phyloP scores from a whole-genome alignment of 2,329 filamentous ascomycete species.

The Tetracladium maxilliforme region DNA sequence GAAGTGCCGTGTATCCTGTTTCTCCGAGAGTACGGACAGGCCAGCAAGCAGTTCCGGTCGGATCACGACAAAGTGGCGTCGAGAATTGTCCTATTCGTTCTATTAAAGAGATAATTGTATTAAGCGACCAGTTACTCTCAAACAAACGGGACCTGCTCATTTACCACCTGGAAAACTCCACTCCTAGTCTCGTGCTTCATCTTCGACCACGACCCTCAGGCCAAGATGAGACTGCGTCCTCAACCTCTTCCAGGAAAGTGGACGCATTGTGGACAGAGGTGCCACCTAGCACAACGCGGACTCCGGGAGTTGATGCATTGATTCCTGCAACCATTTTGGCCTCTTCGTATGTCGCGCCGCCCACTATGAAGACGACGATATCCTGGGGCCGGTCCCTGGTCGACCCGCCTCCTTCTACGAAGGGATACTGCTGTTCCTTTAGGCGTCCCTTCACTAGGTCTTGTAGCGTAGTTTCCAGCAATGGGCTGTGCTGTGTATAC shows the following conservation, averaged over 20 bases:
- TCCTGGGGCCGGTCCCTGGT: constrained; percentile 95
- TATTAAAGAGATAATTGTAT: too few relatives aligned
- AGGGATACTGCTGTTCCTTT: constrained; percentile 79
- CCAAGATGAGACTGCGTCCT: constrained; percentile 78
- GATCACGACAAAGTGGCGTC: too few relatives aligned
- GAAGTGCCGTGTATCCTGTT: too few relatives aligned
- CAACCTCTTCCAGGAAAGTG: constrained; percentile 81
- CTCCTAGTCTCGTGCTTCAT: constrained; percentile 40
- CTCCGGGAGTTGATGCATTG: constrained; percentile 78
- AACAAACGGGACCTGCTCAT: constrained; percentile 1
- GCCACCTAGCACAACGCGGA: constrained; percentile 79
- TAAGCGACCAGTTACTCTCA: too few relatives aligned
- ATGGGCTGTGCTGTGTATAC: constrained; percentile 91
- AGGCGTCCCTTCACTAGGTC: constrained; percentile 86
- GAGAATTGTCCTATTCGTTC: too few relatives aligned
- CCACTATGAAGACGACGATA: constrained; percentile 86
- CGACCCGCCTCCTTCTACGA: constrained; percentile 74
- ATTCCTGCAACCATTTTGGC: constrained; percentile 92
- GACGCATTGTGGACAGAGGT: constrained; percentile 79
- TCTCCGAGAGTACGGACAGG: too few relatives aligned
- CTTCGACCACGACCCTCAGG: too few relatives aligned
- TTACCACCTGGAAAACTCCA: constrained; percentile 40
- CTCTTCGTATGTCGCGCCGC: constrained; percentile 90
- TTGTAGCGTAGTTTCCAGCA: constrained; percentile 75
- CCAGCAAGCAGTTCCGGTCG: too few relatives aligned